These are phyloP conservation scores for Cercophora sp. DNA, from an alignment of 495 filamentous ascomycete species.

Conservation along the genomic window DNA sequence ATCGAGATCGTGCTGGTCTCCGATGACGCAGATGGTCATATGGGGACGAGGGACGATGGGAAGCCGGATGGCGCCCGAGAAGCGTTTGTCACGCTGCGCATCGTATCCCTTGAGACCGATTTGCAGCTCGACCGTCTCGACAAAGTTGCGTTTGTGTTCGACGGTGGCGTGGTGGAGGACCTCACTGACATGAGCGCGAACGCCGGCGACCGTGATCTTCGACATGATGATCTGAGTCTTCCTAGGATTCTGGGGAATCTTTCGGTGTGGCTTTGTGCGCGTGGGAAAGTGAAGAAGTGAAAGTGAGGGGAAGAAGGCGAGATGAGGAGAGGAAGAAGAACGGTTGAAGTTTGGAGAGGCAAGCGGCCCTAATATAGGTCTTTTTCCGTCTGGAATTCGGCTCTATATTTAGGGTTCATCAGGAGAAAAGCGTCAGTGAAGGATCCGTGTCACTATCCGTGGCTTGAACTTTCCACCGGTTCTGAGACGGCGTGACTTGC, in stretches of 20 bases:
- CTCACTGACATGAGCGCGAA: conserved; percentile 6
- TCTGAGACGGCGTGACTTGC: too few species aligned
- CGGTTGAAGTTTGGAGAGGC: too few species aligned
- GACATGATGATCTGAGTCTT: conserved; percentile 12
- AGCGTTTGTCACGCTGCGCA: conserved; percentile 29
- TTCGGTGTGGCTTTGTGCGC: conserved; percentile 9
- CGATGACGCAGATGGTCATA: conserved; percentile 90
- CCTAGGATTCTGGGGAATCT: conserved; percentile 8
- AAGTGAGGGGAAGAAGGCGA: neutral
- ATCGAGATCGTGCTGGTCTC: conserved; percentile 98
- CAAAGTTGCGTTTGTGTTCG: conserved; percentile 2
- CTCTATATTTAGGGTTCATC: too few species aligned
- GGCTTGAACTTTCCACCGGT: too few species aligned
- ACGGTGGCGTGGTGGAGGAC: neutral
- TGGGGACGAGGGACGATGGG: conserved; percentile 79
- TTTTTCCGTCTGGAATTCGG: neutral
- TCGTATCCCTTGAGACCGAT: conserved; percentile 8
- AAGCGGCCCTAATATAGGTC: neutral
- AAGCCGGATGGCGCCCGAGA: conserved; percentile 92
- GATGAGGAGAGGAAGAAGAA: neutral
- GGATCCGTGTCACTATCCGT: too few species aligned
- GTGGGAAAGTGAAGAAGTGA: neutral
- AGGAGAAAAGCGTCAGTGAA: too few species aligned
- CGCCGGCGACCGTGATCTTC: conserved; percentile 13
- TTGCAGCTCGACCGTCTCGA: conserved; percentile 4